Evolutionary conservation across 1,139 yeast genomes (phyloP), one percentile per base, ranked within the genome.

Genomic region (Waltiozyma sp.): DNA sequence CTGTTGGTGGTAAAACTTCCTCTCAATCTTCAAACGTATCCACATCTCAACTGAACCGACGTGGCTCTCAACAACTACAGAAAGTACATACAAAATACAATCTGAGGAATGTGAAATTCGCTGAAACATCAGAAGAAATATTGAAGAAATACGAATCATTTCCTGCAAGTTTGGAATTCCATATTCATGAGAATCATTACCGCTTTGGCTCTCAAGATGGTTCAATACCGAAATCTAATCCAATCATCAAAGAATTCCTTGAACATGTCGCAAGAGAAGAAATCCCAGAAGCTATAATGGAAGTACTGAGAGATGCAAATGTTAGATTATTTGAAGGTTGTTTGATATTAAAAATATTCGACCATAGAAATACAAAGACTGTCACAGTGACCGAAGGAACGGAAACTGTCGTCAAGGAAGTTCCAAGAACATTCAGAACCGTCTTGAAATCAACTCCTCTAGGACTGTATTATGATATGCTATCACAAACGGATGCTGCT

Each of bases 221-320:
- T 40, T 77, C 85, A 15, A 77, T 91, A 41, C 94, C 95, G 19
- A 83, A 84, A 56, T 74, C 74, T 53, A 83, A 86, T 45, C 84
- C 88, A n/a, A 74, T 85, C 62, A 75, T 86, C 44, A 83, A 81
- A 56, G 81, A 75, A 42, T 91, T 91, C 55, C 66, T 91, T 48
- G 80, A 80, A 49, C 85, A 80, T 58, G 84, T 89, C 10, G 79
- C 89, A 16, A 66, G 75, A 46, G 95, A 89, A 44, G 80, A 80
- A 54, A 86, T 91, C 15, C 96, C 96, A 1, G 83, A 87, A 38
- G 89, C 93, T 18, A 79, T 91, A 59, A 78, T 89, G 53, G 97
- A 89, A 62, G 84, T 89, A 18, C 70, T 89, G 45, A 78, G 86
- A 54, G 97, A 89, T 59, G 85, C 91, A 39, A 81, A 89, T 15